Evolutionary conservation across 306 rosid genomes (phyloP).

Genomic region (Quercus alba): DNA sequence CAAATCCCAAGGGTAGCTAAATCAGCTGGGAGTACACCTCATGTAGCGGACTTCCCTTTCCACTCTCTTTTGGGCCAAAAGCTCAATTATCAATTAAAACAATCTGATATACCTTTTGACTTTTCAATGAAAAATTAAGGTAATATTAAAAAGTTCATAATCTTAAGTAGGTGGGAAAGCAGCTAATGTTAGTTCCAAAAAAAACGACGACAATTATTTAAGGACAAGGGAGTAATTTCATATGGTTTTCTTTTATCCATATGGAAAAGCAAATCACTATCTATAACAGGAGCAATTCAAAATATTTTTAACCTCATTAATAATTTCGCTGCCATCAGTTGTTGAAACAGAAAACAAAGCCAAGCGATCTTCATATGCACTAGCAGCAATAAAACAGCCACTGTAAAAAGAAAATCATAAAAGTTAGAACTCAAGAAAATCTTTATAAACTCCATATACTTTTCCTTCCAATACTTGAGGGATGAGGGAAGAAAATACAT

Average conservation of each 20-base stretch:
- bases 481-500: not conserved
- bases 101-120: too few relatives aligned
- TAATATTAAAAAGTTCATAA: not conserved
- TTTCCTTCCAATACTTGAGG: not conserved
- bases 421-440: constrained; percentile 20
- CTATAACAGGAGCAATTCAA: constrained; percentile 18
- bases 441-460: constrained; percentile 13
- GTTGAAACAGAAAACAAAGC: constrained; percentile 80
- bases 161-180: not conserved
- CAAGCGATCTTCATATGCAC: constrained; percentile 80
- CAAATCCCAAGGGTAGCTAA: too few relatives aligned
- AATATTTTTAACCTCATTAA: constrained; percentile 62
- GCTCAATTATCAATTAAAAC: too few relatives aligned
- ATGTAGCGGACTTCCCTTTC: too few relatives aligned
- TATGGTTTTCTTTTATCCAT: constrained; percentile 2
- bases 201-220: not conserved
- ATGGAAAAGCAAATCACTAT: constrained; percentile 15
- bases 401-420: constrained; percentile 46
- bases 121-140: not conserved
- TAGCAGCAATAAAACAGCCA: constrained; percentile 92
- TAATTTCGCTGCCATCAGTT: constrained; percentile 53
- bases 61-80: too few relatives aligned
- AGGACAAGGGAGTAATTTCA: not conserved
- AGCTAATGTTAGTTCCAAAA: not conserved
- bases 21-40: too few relatives aligned